phyloP scores from a whole-genome alignment of 1,284 basidiomycete genomes.

The Wallemia ichthyophaga region DNA sequence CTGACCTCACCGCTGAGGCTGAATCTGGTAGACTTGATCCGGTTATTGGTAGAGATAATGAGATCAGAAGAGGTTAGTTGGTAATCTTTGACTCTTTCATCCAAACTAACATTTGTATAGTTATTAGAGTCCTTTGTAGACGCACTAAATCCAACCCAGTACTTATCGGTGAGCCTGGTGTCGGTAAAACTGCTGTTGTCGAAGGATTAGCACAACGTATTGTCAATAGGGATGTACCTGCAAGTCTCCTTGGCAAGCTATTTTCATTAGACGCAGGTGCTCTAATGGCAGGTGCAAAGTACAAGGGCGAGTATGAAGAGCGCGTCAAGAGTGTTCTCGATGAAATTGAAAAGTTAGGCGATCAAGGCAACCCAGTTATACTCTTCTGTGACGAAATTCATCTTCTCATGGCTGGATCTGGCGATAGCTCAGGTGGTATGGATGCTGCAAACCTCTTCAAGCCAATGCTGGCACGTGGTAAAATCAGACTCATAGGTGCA shows the following conservation, averaged over 20 bases:
- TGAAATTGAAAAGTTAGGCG: conserved; percentile 72
- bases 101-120: conserved; percentile 17
- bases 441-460: conserved; percentile 55
- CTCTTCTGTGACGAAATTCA: conserved; percentile 89
- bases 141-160: conserved; percentile 67
- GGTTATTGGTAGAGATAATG: conserved; percentile 19
- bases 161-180: conserved; percentile 73
- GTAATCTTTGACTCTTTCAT: background rate
- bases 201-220: conserved; percentile 92
- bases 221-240: conserved; percentile 77
- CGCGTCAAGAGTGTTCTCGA: conserved; percentile 39
- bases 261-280: conserved; percentile 67
- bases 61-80: background rate
- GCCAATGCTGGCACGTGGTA: conserved; percentile 65
- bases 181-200: conserved; percentile 74
- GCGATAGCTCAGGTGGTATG: conserved; percentile 19
- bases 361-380: conserved; percentile 57
- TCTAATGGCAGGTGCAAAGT: conserved; percentile 60
- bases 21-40: conserved; percentile 25
- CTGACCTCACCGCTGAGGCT: conserved; percentile 17
- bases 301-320: conserved; percentile 60
- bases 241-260: conserved; percentile 51
- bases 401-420: conserved; percentile 61
- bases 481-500: conserved; percentile 65
- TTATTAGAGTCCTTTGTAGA: conserved; percentile 43